A percentile compares a stretch with the other conserved stretches of the same genome.
Conservation (phyloP, 768 basidiomycete species). For the Suillus subaureus region DNA sequence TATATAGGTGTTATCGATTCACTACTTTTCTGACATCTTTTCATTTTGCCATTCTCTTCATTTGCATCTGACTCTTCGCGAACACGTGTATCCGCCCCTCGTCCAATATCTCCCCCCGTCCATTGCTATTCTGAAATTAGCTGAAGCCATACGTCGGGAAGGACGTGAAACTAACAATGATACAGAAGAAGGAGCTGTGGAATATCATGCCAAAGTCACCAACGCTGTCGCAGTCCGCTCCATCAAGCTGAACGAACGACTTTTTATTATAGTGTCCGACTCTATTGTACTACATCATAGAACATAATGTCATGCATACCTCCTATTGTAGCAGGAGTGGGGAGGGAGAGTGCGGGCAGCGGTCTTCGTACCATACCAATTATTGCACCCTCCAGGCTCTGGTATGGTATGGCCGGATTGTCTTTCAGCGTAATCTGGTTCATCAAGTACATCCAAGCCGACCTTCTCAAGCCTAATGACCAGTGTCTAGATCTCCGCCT, state of each 20-base stretch:
- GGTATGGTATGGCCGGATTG: background rate
- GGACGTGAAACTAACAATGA: conserved; percentile 7
- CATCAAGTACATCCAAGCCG: background rate
- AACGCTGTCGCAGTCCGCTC: background rate
- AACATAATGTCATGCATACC: background rate
- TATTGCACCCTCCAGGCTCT: background rate
- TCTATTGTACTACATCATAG: background rate
- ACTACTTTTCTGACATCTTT: conserved; percentile 3
- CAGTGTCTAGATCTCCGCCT: background rate
- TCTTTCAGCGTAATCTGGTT: background rate
- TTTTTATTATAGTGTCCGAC: background rate
- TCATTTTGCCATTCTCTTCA: background rate
- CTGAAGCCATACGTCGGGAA: conserved; percentile 10
- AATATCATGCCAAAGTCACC: conserved; percentile 3
- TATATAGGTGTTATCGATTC: background rate
- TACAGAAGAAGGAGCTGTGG: conserved; percentile 9
- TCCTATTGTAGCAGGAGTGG: background rate
- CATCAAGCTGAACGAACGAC: conserved; percentile 2
- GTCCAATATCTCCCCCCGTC: too few species aligned
- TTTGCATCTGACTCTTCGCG: background rate
- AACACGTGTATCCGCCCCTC: background rate
- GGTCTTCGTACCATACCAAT: background rate
- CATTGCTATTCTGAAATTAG: background rate
- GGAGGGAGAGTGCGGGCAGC: background rate
- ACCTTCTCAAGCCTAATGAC: background rate